Base-by-base conservation (phyloP, 352 stramenopile species). In the Globisporangium parvum region DNA sequence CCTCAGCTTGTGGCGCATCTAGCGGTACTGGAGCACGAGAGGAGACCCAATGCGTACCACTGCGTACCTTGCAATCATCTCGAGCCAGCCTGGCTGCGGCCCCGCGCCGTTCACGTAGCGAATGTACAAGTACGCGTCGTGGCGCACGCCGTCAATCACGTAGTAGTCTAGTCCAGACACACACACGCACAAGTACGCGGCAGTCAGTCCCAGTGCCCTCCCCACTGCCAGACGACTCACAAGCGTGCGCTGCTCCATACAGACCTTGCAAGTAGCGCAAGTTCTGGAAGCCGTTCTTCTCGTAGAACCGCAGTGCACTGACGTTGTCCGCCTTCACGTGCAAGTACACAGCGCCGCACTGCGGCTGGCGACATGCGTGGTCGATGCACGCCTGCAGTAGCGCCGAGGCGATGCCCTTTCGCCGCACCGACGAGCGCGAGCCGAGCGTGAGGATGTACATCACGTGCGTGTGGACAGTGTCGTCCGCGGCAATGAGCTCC, bases 371-470 rank as follows among this genome's bases (percentile, higher is more conserved):
- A 55, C 76, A 59, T 1, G 96, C 87, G 39, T 96, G 78, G 31
- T 85, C 70, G 18, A 98, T 81, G 57, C 89, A 97, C 56, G 96
- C 70, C 51, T 88, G 64, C 23, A 99, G 62, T 46, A 99, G 67
- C 45, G 80, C 81, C 6, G 87, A 96, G 10, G 91, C 95, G 62
- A 98, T 90, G 55, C 94, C 93, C 37, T 76, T 75, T 17, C 92
- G 66, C 59, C 96, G 79, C 60, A 96, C 96, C 17, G 85, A 76
- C 1, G 70, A 57, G n/a, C 74, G 71, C 2, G 86, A 95, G 6
- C 94, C 95, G 15, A 99, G 73, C 31, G 95, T 98, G 57, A 99
- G 89, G 51, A 99, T 98, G 71, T 99, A 98, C 83, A 98, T 98
- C 55, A 98, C 81, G 55, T 82, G 73, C 2, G 73, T 87, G 66